Conservation (phyloP, 768 basidiomycete species). For the Suillus plorans region DNA sequence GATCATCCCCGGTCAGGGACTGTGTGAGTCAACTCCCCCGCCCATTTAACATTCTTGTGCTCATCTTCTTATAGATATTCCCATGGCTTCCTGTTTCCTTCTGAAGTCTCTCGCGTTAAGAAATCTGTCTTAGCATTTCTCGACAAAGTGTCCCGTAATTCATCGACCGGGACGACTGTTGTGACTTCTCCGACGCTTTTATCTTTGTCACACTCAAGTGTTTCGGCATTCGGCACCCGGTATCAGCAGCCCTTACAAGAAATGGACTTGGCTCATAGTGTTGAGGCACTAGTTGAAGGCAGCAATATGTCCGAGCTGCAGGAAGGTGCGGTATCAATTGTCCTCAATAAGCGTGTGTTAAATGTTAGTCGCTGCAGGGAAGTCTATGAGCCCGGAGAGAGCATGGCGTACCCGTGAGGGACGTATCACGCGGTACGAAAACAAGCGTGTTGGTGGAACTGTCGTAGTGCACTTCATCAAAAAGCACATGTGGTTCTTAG, state of each 20-base stretch:
- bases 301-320: slow-evolving; percentile 74
- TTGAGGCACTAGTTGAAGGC: slow-evolving; percentile 93
- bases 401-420: slow-evolving; percentile 79
- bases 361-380: slow-evolving; percentile 38
- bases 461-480: slow-evolving; percentile 97
- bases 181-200: slow-evolving; percentile 43
- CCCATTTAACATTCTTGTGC: slow-evolving; percentile 7
- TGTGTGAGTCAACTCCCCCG: slow-evolving; percentile 54
- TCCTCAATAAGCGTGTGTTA: neutral
- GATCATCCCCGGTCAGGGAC: slow-evolving; percentile 95
- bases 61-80: slow-evolving; percentile 61
- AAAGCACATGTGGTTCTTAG: slow-evolving; percentile 94
- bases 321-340: slow-evolving; percentile 46
- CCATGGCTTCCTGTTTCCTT: slow-evolving; percentile 94
- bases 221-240: slow-evolving; percentile 77
- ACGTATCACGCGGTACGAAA: slow-evolving; percentile 59
- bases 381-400: slow-evolving; percentile 56
- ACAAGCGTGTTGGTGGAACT: slow-evolving; percentile 83
- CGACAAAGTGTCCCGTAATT: slow-evolving; percentile 41
- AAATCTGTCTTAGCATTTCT: slow-evolving; percentile 53
- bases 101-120: slow-evolving; percentile 72
- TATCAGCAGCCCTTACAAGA: slow-evolving; percentile 71
- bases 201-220: slow-evolving; percentile 77
- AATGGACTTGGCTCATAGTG: slow-evolving; percentile 64
- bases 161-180: slow-evolving; percentile 28